A percentile compares a stretch with the other conserved stretches of the same genome.
phyloP scores from a whole-genome alignment of 257 asterid species.

The Asclepias syriaca region DNA sequence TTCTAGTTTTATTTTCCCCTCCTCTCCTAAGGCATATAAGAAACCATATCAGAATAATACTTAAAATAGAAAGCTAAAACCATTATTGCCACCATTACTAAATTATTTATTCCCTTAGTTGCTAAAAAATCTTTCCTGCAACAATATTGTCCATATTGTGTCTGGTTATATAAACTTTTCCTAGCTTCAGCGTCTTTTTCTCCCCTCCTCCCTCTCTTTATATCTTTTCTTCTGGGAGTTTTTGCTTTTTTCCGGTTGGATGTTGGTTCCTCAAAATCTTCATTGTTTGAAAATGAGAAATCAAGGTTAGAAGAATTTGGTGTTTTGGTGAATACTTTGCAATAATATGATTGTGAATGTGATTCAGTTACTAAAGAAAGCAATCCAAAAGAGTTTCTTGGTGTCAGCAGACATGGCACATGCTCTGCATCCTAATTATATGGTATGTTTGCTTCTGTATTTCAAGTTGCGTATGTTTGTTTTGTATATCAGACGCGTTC shows the following conservation, averaged over 20 bases:
- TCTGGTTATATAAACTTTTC: neutral
- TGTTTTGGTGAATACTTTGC: conserved; percentile 6
- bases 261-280: neutral
- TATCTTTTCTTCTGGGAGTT: neutral
- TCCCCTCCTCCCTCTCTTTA: neutral
- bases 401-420: conserved; percentile 99
- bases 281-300: neutral
- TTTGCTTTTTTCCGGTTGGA: neutral
- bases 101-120: too few species aligned
- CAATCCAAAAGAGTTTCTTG: conserved; percentile 85
- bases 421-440: conserved; percentile 90
- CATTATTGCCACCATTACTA: too few species aligned
- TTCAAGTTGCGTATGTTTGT: conserved; percentile 24
- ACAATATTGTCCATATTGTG: neutral
- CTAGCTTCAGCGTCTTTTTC: neutral
- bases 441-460: conserved; percentile 37
- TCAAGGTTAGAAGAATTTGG: neutral
- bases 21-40: too few species aligned
- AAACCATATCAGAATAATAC: too few species aligned
- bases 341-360: conserved; percentile 16
- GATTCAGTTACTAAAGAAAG: conserved; percentile 55
- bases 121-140: too few species aligned
- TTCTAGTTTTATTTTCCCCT: neutral
- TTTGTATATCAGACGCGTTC: neutral
- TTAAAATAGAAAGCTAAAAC: too few species aligned